These are phyloP conservation scores for Pholiota adiposa DNA, from an alignment of 1,284 basidiomycete genomes.

Conservation along the genomic window DNA sequence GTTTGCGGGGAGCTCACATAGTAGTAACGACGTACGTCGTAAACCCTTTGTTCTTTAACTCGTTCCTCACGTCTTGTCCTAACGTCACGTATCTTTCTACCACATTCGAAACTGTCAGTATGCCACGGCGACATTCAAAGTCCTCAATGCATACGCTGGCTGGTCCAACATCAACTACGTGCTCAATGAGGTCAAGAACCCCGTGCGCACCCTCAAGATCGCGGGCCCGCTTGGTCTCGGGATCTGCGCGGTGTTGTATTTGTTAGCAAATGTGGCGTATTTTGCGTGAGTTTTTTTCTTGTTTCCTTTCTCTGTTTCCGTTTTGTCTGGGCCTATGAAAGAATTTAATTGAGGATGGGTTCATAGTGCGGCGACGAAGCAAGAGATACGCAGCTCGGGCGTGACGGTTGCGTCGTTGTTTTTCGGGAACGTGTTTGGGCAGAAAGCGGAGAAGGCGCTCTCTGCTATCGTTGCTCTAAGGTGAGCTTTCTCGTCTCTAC, in stretches of 20 bases:
- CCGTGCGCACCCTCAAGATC: constrained; percentile 55
- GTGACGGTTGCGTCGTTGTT: constrained; percentile 58
- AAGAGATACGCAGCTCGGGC: constrained; percentile 46
- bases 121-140: constrained; percentile 62
- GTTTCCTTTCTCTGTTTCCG: background rate
- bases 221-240: constrained; percentile 56
- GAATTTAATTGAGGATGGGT: too few relatives aligned
- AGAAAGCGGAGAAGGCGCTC: constrained; percentile 47
- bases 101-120: constrained; percentile 39
- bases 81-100: too few relatives aligned
- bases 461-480: constrained; percentile 58
- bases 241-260: constrained; percentile 49
- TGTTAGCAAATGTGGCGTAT: constrained; percentile 58
- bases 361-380: constrained; percentile 45
- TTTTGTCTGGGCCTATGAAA: too few relatives aligned
- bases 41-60: background rate
- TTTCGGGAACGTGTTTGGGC: constrained; percentile 59
- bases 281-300: constrained; percentile 36
- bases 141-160: constrained; percentile 58
- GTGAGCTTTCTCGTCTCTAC: constrained; percentile 23
- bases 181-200: constrained; percentile 56
- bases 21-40: constrained; percentile 42
- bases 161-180: constrained; percentile 59
- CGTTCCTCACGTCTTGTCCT: background rate
- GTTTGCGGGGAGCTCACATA: constrained; percentile 52